Evolutionary conservation across 192 early-diverging fungal genomes (phyloP).

Genomic region (Gonapodya sp.): DNA sequence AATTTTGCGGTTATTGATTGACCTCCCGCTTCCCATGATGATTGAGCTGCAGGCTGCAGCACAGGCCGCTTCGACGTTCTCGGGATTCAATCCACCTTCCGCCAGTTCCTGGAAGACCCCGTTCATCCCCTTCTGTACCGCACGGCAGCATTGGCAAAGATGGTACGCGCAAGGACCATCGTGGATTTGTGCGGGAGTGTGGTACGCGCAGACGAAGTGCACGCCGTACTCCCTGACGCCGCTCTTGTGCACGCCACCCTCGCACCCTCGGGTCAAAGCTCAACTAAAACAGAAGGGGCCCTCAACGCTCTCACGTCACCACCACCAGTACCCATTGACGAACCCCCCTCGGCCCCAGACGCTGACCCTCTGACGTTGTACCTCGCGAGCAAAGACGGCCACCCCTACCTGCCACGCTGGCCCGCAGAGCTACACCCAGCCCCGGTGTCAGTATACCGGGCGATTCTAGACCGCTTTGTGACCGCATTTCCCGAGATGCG

Average conservation of each 20-base stretch:
- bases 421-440: conserved; percentile 3
- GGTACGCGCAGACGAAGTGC: conserved; percentile 1
- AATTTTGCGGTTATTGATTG: not conserved
- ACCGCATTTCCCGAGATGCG: not conserved
- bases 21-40: not conserved
- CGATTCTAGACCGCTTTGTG: conserved; percentile 1
- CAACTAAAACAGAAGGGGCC: not conserved
- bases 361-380: conserved; percentile 1
- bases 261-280: not conserved
- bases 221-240: not conserved
- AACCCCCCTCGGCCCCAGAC: not conserved
- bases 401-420: not conserved
- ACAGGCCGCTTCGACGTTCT: conserved; percentile 1
- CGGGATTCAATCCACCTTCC: conserved; percentile 3
- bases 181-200: conserved; percentile 1
- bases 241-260: conserved; percentile 3
- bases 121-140: conserved; percentile 1
- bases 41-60: not conserved
- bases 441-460: conserved; percentile 1
- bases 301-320: conserved; percentile 1
- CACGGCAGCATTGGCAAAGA: not conserved
- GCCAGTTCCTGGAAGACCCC: conserved; percentile 3
- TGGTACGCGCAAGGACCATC: conserved; percentile 3
- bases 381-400: conserved; percentile 1
- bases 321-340: conserved; percentile 3